Percentiles rank a stretch among this genome's conserved stretches.
Conservation (phyloP, 495 filamentous ascomycete species). For the Acidomyces sp. region DNA sequence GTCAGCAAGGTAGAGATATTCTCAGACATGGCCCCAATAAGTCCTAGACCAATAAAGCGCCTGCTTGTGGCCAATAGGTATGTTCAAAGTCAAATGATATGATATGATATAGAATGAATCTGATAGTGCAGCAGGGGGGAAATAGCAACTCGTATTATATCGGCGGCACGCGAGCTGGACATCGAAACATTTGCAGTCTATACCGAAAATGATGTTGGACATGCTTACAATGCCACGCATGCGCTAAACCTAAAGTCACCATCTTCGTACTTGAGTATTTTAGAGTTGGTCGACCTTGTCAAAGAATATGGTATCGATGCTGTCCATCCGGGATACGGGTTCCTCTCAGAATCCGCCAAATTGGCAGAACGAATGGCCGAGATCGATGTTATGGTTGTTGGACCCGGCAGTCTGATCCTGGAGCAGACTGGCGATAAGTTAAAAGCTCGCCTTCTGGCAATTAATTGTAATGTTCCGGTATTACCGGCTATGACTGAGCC, state of each 20-base stretch:
- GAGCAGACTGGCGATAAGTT: conserved; percentile 44
- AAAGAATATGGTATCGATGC: conserved; percentile 41
- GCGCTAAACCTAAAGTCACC: conserved; percentile 37
- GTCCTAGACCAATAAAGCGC: conserved; percentile 32
- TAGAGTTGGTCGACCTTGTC: conserved; percentile 33
- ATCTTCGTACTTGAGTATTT: conserved; percentile 39
- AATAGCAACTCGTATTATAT: conserved; percentile 46
- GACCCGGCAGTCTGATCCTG: conserved; percentile 41
- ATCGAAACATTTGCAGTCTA: conserved; percentile 43
- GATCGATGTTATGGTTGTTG: conserved; percentile 40
- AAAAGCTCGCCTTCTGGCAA: conserved; percentile 40
- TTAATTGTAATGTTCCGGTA: conserved; percentile 41
- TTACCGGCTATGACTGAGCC: conserved; percentile 36
- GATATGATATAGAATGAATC: too few species aligned
- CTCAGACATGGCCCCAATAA: conserved; percentile 5
- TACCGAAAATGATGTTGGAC: conserved; percentile 40
- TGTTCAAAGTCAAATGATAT: too few species aligned
- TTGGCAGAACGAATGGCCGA: conserved; percentile 41
- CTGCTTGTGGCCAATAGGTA: conserved; percentile 48
- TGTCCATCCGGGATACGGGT: conserved; percentile 51
- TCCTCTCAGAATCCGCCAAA: conserved; percentile 45
- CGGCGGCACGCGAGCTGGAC: conserved; percentile 41
- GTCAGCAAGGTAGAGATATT: too few species aligned
- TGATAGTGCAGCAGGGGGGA: conserved; percentile 38
- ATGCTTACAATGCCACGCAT: conserved; percentile 37